Base-by-base conservation (phyloP, 768 basidiomycete species). In the Cystobasidium onofrii region DNA sequence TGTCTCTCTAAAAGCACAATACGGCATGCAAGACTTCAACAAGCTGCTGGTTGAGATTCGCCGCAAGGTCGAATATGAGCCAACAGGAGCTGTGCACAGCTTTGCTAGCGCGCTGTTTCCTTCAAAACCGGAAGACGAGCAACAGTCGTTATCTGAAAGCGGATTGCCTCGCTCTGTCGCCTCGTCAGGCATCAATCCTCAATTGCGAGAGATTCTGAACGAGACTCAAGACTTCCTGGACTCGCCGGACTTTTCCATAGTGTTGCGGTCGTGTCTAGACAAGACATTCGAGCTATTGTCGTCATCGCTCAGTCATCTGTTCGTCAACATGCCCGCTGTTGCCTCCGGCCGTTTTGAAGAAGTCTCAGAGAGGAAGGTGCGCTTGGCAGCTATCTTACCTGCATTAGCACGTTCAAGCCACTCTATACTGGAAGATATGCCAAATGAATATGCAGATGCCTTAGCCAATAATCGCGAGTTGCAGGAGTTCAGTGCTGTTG, bases 381-480 rank as follows among this genome's bases (percentile, higher is more conserved):
- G 90, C 57, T 81, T 96, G 17, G 94, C 91, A 17, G 87, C 88
- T 4, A 81, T 95, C 76, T 81, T 97, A 33, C 93, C 92, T 2
- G 89, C 86, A 0, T 82, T 96, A 50, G 87, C 89, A 69, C 83
- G 87, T 72, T 92, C 92, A 91, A 88, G 88, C 77, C 64, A 86
- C 75, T 73, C 87, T 73, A 87, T 88, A 44, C 80, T 92, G 76
- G 85, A 86, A 75, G 86, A 85, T 20, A 79, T 88, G 69, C 90
- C 90, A 41, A 91, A 90, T 79, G 90, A 90, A 80, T 82, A 92
- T 76, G 85, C 91, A 31, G 91, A 93, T 46, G 44, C 66, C 23
- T 33, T 91, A 55, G 82, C 87, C 79, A 86, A 84, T 20, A 77
- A 87, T 73, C 83, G 86, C 75, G 90, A 91, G 80, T 85, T 89